Evolutionary conservation across 345 rosid species (phyloP), one percentile per base, ranked within the genome.

Genomic region (Geranium rotundifolium): DNA sequence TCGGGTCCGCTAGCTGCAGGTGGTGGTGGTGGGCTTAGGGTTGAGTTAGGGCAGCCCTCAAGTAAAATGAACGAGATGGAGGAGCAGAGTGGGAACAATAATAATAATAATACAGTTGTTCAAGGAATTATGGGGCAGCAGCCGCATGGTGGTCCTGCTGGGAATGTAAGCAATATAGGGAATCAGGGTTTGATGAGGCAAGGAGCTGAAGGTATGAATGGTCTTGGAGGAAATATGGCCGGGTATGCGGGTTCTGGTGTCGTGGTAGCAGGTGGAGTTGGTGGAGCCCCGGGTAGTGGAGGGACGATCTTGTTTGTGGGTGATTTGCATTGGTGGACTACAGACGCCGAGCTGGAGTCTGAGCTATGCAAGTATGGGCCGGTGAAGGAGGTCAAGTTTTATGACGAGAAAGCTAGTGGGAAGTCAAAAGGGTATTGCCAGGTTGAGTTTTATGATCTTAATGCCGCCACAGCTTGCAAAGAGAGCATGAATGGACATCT

Each of bases 311-410:
- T 90, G 70, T 90, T 85, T 71, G 87, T 90, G 62, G 97, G 97
- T 8, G 92, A 90, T 63, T 69, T 90, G 81, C 95, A 87, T 76
- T 90, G 92, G 97, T 90, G 97, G 95, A 90, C 95, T 4, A 90
- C 90, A 1, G 95, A 90, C 79, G 88, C 87, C 0, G 91, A 90
- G 65, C 76, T 90, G 60, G 95, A 87, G 81, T 63, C 71, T 4
- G 92, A 76, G 71, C 67, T 81, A 55, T 82, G 80, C 72, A 80
- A 85, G 75, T 87, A 82, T 70, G 90, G 95, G 65, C 62, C 61
- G 2, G 95, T 87, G 56, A 87, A 90, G 64, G 92, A 85, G 77
- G 81, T 90, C 14, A 90, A 87, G 76, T 90, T 87, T 77, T 90
- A 82, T 41, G 92, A 90, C 31, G 97, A 90, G 82, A 90, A 80